Percentiles rank a stretch among this genome's conserved stretches.
These are phyloP conservation scores for Ramaria sp. DNA, from an alignment of 768 basidiomycete species.

Conservation along the genomic window DNA sequence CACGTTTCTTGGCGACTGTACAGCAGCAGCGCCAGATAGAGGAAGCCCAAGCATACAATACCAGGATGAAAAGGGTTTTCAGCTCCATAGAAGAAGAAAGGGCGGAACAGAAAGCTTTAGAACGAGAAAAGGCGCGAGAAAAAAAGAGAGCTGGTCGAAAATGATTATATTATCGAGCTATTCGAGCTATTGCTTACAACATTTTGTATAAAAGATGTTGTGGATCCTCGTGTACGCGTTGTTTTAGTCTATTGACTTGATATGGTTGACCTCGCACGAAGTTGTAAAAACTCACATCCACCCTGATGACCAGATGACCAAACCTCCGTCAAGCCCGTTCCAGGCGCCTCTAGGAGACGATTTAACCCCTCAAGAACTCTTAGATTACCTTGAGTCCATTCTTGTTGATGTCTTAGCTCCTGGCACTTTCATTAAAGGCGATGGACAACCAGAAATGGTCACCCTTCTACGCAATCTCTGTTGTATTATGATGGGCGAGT, in stretches of 20 bases:
- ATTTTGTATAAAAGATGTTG: not conserved
- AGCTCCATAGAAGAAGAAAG: slow-evolving; percentile 75
- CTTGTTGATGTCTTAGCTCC: slow-evolving; percentile 26
- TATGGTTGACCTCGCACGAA: not conserved
- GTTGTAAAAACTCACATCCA: not conserved
- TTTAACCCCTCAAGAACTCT: slow-evolving; percentile 23
- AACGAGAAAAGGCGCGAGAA: slow-evolving; percentile 68
- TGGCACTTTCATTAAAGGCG: slow-evolving; percentile 13
- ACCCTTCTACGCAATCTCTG: slow-evolving; percentile 4
- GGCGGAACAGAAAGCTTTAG: slow-evolving; percentile 90
- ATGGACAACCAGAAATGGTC: not conserved
- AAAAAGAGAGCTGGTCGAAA: slow-evolving; percentile 71
- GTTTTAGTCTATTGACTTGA: not conserved
- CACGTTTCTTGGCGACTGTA: slow-evolving; percentile 82
- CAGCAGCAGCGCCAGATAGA: slow-evolving; percentile 75
- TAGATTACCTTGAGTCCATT: slow-evolving; percentile 32
- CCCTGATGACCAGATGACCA: slow-evolving; percentile 2
- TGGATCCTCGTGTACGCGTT: slow-evolving; percentile 8
- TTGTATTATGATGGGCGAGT: slow-evolving; percentile 16
- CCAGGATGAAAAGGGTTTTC: slow-evolving; percentile 75
- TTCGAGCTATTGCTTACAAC: not conserved
- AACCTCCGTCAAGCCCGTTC: slow-evolving; percentile 1
- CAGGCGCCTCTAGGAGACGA: slow-evolving; percentile 19
- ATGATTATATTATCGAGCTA: slow-evolving; percentile 21
- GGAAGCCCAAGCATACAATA: slow-evolving; percentile 74